These are phyloP conservation scores for Pleurotus salmoneostramineus DNA, from an alignment of 768 basidiomycete species.

Conservation along the genomic window DNA sequence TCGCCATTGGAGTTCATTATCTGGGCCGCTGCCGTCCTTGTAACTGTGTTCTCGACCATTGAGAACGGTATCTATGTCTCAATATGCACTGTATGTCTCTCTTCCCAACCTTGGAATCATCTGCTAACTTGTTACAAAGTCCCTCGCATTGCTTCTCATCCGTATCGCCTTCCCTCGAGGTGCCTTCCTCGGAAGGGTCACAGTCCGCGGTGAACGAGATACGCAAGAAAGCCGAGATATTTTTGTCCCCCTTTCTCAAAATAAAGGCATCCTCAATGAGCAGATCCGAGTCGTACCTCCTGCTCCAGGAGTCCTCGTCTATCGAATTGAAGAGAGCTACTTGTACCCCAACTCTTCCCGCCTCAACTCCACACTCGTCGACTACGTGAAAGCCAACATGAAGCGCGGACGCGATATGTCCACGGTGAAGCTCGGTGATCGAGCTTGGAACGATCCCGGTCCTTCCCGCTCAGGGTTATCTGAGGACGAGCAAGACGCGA, in stretches of 20 bases:
- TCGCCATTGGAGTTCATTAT: constrained; percentile 92
- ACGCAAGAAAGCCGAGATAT: constrained; percentile 58
- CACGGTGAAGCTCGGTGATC: constrained; percentile 60
- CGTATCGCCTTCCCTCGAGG: constrained; percentile 87
- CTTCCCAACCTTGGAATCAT: neutral
- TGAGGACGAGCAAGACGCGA: constrained; percentile 40
- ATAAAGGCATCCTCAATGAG: constrained; percentile 60
- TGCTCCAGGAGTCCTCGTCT: constrained; percentile 83
- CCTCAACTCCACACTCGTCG: constrained; percentile 70
- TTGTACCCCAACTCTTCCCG: constrained; percentile 77
- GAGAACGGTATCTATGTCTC: constrained; percentile 92
- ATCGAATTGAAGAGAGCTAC: constrained; percentile 89
- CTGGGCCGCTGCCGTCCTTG: constrained; percentile 81
- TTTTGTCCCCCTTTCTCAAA: constrained; percentile 66
- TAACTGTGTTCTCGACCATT: constrained; percentile 90
- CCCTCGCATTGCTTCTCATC: constrained; percentile 74
- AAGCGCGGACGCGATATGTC: constrained; percentile 73
- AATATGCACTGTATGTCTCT: constrained; percentile 44
- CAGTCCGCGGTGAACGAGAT: constrained; percentile 41
- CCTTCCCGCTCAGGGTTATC: constrained; percentile 44
- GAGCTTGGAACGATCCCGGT: constrained; percentile 94
- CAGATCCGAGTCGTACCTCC: constrained; percentile 74
- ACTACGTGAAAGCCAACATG: constrained; percentile 75
- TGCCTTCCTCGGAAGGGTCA: constrained; percentile 85
- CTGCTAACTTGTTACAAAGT: no score